A percentile compares a stretch with the other conserved stretches of the same genome.
Conservation (phyloP, 1,139 yeast species). For the Blastobotrys elegans region DNA sequence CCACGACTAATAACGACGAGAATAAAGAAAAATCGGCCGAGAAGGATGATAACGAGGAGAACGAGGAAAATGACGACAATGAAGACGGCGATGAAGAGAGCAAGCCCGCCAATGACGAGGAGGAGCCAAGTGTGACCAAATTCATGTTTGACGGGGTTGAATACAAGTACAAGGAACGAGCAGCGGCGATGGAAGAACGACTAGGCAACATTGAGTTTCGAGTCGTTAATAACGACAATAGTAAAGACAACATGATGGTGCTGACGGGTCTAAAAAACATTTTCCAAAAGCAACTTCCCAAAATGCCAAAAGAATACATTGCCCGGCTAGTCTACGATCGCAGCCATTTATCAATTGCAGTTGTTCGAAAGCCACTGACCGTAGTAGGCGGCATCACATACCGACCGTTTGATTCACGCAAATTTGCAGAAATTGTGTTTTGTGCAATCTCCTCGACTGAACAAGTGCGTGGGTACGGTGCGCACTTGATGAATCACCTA, state of each 20-base stretch:
- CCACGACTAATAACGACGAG: conserved; percentile 29
- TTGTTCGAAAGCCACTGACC: conserved; percentile 83
- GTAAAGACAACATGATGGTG: conserved; percentile 81
- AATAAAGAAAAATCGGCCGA: conserved; percentile 25
- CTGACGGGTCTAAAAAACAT: conserved; percentile 92
- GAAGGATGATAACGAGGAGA: conserved; percentile 24
- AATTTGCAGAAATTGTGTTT: conserved; percentile 95
- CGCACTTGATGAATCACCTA: conserved; percentile 95
- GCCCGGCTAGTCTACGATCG: conserved; percentile 91
- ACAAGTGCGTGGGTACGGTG: conserved; percentile 98
- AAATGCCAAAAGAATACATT: conserved; percentile 97
- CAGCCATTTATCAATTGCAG: conserved; percentile 93
- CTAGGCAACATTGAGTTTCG: conserved; percentile 90
- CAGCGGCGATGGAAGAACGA: conserved; percentile 88
- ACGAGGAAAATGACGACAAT: conserved; percentile 20
- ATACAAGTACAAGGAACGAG: conserved; percentile 84
- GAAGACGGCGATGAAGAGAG: conserved; percentile 27
- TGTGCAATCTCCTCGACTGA: conserved; percentile 97
- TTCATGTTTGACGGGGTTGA: conserved; percentile 72
- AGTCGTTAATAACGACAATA: conserved; percentile 91
- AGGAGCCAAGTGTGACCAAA: conserved; percentile 36
- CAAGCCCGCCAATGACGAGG: conserved; percentile 26
- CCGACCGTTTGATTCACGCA: conserved; percentile 84
- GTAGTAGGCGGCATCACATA: conserved; percentile 98
- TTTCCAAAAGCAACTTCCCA: conserved; percentile 94